Evolutionary conservation across 2,329 filamentous ascomycete species (phyloP).

Genomic region (Fusarium lateritium): DNA sequence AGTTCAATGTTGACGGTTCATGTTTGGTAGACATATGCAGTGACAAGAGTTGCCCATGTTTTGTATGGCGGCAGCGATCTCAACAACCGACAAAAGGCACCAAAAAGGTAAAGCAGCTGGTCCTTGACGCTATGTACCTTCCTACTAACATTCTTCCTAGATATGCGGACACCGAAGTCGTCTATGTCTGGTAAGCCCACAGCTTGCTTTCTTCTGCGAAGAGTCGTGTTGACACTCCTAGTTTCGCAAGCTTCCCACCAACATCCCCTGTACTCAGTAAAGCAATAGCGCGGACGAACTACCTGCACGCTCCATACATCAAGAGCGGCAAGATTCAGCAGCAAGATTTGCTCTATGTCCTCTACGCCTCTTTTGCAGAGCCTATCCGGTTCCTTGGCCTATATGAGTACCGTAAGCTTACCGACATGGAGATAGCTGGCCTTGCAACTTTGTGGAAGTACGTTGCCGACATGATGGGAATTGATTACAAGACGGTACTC

Average conservation of each 20-base stretch:
- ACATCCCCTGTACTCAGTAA: slow-evolving; percentile 52
- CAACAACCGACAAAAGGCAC: slow-evolving; percentile 49
- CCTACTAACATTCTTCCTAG: slow-evolving; percentile 41
- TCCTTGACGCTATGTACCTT: neutral
- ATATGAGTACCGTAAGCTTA: slow-evolving; percentile 80
- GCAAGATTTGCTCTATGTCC: slow-evolving; percentile 58
- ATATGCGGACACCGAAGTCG: slow-evolving; percentile 59
- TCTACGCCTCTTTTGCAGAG: slow-evolving; percentile 74
- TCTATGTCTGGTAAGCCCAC: slow-evolving; percentile 54
- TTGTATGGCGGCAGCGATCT: slow-evolving; percentile 56
- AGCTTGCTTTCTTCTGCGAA: neutral
- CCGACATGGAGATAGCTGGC: slow-evolving; percentile 77
- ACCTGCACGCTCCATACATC: slow-evolving; percentile 56
- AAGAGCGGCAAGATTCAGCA: slow-evolving; percentile 56
- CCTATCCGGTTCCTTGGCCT: slow-evolving; percentile 73
- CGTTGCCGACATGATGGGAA: slow-evolving; percentile 78
- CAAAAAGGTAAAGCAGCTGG: slow-evolving; percentile 53
- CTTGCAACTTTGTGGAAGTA: slow-evolving; percentile 79
- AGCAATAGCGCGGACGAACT: slow-evolving; percentile 59
- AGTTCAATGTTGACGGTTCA: slow-evolving; percentile 6
- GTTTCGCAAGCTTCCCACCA: slow-evolving; percentile 52
- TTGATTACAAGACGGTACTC: slow-evolving; percentile 64
- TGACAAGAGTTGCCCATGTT: slow-evolving; percentile 57
- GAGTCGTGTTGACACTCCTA: slow-evolving; percentile 21
- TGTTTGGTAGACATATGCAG: slow-evolving; percentile 56